Evolutionary conservation across 2,329 filamentous ascomycete genomes (phyloP).

Genomic region (Raffaelea ambrosiae): DNA sequence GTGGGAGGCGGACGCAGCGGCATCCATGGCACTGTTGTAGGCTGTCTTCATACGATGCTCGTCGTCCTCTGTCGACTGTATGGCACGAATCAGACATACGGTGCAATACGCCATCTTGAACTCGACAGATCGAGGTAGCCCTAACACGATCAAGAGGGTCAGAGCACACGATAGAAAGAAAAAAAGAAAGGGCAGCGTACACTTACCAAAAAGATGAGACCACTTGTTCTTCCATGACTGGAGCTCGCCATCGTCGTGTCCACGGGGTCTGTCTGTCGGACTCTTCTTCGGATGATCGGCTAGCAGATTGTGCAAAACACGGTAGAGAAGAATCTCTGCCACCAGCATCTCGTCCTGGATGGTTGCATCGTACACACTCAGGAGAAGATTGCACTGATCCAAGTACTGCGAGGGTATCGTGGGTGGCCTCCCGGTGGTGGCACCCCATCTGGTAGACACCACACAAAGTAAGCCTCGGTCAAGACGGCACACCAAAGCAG

Average conservation of each 20-base stretch:
- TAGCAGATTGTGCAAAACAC: background rate
- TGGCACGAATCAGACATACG: too few relatives aligned
- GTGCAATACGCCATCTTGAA: too few relatives aligned
- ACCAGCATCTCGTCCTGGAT: background rate
- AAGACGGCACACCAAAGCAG: too few relatives aligned
- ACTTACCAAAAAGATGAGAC: background rate
- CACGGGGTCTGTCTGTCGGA: too few relatives aligned
- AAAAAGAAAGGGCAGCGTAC: background rate
- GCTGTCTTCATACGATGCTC: too few relatives aligned
- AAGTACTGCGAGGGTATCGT: background rate
- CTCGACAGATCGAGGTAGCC: too few relatives aligned
- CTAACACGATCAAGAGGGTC: background rate
- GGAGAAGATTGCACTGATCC: background rate
- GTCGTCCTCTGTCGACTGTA: too few relatives aligned
- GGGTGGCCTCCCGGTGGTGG: background rate
- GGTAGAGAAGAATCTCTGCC: background rate
- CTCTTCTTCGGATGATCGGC: background rate
- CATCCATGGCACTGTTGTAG: too few relatives aligned
- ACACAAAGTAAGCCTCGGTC: too few relatives aligned
- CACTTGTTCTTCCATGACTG: background rate
- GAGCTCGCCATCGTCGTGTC: background rate
- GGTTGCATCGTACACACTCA: constrained; percentile 2
- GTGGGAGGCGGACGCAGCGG: too few relatives aligned
- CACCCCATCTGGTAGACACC: background rate
- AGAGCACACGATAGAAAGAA: background rate